Evolutionary conservation across 1,139 yeast species (phyloP), one percentile per base, ranked within the genome.

Genomic region (Lodderomyces pseudojiufengensis): DNA sequence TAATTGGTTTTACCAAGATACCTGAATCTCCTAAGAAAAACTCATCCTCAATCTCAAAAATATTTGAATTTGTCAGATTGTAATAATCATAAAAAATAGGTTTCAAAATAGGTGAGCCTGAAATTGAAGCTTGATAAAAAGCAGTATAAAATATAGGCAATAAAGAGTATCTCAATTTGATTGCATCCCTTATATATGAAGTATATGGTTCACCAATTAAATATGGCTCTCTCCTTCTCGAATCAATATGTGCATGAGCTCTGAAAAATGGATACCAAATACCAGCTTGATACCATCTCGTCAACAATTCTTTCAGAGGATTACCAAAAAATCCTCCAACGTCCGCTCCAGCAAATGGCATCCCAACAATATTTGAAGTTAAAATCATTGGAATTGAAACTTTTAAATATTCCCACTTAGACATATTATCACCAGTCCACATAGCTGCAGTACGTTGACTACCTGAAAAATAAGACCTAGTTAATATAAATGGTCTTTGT

Each of bases 381-480:
- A 92, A 65, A 16, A 87, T 61, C 95, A 88, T 90, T 6, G 97
- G 97, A 25, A 88, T 73, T 0, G 96, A 85, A 6, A 78, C 70
- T 48, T 75, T 72, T 44, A 92, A 69, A 50, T 87, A 84, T 45
- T 83, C 94, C 98, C 98, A 94, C 47, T 75, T 81, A 7, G 97
- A 86, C 76, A 77, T 82, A 57, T 90, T 92, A 58, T 92, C 99
- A 30, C 99, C 99, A 1, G 96, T 87, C 99, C 98, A 94, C 78
- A 85, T 82, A 0, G 97, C 96, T 0, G 94, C 83, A 0, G 92
- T 70, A 47, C 92, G 72, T 59, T 92, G 97, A 4, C 96, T 85
- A 0, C 99, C 98, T 1, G 97, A 77, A 57, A 72, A 90, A 56
- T 75, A 90, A 0, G 96, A 72, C 44, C 99, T 68, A 0, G 98